Base-by-base conservation (phyloP, 169 alveolate genomes). In the Plasmodium malariae region DNA sequence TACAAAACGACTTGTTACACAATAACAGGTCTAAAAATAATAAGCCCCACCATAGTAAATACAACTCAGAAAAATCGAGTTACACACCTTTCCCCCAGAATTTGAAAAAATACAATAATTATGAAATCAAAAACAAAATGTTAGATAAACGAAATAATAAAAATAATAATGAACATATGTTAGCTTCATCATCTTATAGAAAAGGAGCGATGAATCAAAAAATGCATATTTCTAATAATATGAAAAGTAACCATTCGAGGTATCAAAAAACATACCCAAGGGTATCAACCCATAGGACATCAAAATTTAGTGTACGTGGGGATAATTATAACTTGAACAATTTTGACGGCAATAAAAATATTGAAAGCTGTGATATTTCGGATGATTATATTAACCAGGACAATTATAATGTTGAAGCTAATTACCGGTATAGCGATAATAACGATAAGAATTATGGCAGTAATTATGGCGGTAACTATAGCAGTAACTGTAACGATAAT, bases 201-300 rank as follows among this genome's bases (percentile, higher is more conserved):
- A 76, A 36, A 36, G 59, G 70, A 67, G 21, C 62, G 37, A 60
- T 43, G 48, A 43, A 76, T 76, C 59, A 76, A 26, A 76, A 76
- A 36, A 34, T 49, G 45, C 30, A 73, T 24, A 45, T 32, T 17
- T 19, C 28, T 69, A 55, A 28, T 69, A 62, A 45, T 6, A 54
- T 32, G 32, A 73, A 36, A 73, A 34, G 26, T 32, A 73, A 73
- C 54, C 17, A 62, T 76, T 17, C 68, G 6, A 19, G 43, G 21
- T 45, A 30, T 62, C 65, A 62, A 4, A 60, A 60, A n/a, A 76
- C 40, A 36, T 76, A 62, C 24, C 17, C 40, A 60, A 62, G 89
- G 62, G 12, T 17, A 24, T 36, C 24, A 30, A 45, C 28, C 9
- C 55, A 76, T 17, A 62, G 37, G 36, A 9, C 67, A 7, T 19